Evolutionary conservation across 331 rosid species (phyloP), one percentile per base, ranked within the genome.

Genomic region (Arachis monticola): DNA sequence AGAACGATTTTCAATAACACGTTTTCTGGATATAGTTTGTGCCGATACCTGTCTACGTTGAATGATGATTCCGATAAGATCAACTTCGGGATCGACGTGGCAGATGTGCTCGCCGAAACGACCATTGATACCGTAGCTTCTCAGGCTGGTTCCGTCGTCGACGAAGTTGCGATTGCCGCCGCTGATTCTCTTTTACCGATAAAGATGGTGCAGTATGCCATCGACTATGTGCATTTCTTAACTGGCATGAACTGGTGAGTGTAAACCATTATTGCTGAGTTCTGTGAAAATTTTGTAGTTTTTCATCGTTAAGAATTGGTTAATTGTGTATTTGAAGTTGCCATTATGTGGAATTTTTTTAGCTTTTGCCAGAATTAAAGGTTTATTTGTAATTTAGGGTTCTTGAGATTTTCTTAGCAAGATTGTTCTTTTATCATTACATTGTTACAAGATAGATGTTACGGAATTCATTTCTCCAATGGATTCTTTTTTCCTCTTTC

Each of bases 101-200:
- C 93, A 1, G 96, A 81, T 51, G 90, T 83, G 66, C 76, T 93
- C 6, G 14, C 81, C 3, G 93, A 85, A n/a, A 12, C 96, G 5
- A 67, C 89, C 5, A 17, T 88, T 58, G 85, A 87, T 5, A 70
- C 83, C 12, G 83, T 83, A 13, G 85, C 86, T 75, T 85, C 91
- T 47, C 89, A 85, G 79, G 90, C 78, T 48, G 90, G 75, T 48
- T 67, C 97, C 2, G 77, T 46, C 67, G 78, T 77, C 56, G 80
- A 67, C 71, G 99, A 94, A 80, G 97, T 94, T 62, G 99, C 88
- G 10, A 72, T 92, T 74, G 99, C 97, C 60, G 93, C 97, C 51
- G 93, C 97, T 8, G 99, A 94, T 87, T 93, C 96, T n/a, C 83
- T 10, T 83, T 79, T 91, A 9, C 95, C 93, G 51, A 91, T 94